Conservation (phyloP, 352 stramenopile species). For the Thalassiosira sp. region DNA sequence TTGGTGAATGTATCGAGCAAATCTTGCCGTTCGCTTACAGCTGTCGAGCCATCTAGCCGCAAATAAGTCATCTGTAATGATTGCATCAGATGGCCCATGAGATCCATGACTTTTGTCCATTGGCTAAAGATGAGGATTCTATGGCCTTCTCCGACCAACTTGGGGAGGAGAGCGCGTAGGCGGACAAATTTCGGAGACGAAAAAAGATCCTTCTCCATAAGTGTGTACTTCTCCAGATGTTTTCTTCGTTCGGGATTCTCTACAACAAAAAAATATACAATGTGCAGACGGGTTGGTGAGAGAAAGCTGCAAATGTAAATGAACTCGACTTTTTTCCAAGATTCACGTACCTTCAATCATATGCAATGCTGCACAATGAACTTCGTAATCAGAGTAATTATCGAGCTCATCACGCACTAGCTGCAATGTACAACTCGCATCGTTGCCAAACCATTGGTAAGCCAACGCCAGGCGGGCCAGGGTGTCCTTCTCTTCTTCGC, state of each 20-base stretch:
- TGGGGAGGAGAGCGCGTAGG: slow-evolving; percentile 88
- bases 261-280: slow-evolving; percentile 69
- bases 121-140: slow-evolving; percentile 96
- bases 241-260: slow-evolving; percentile 52
- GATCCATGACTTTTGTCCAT: slow-evolving; percentile 93
- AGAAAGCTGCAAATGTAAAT: neutral
- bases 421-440: slow-evolving; percentile 81
- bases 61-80: slow-evolving; percentile 85
- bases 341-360: slow-evolving; percentile 80
- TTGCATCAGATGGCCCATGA: slow-evolving; percentile 88
- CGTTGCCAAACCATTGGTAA: slow-evolving; percentile 77
- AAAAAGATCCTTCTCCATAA: slow-evolving; percentile 89
- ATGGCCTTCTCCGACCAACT: slow-evolving; percentile 89
- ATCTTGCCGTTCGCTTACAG: slow-evolving; percentile 92
- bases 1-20: slow-evolving; percentile 97
- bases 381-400: slow-evolving; percentile 93
- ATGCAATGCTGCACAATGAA: slow-evolving; percentile 86
- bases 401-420: slow-evolving; percentile 92
- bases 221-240: slow-evolving; percentile 84
- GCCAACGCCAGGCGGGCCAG: slow-evolving; percentile 86
- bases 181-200: slow-evolving; percentile 93
- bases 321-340: slow-evolving; percentile 41
- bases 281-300: slow-evolving; percentile 29
- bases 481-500: slow-evolving; percentile 83
- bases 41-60: slow-evolving; percentile 94